phyloP scores from a whole-genome alignment of 345 rosid genomes.

The Rhodamnia rubescens region DNA sequence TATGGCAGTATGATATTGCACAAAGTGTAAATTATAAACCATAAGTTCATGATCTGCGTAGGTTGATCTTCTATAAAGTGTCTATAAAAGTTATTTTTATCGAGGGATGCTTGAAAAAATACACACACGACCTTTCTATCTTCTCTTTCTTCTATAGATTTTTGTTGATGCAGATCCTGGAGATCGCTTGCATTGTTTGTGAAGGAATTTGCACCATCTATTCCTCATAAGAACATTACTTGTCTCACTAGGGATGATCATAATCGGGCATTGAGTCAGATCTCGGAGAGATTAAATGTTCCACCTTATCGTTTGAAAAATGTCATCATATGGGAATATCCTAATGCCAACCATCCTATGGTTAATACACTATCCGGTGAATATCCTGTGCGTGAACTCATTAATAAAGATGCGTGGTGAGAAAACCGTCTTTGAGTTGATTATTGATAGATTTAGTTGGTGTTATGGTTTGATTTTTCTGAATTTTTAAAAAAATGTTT shows the following conservation, averaged over 20 bases:
- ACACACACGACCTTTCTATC: neutral
- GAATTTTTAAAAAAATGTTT: neutral
- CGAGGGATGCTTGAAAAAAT: neutral
- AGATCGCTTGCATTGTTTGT: too few species aligned
- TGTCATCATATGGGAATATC: too few species aligned
- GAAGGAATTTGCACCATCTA: too few species aligned
- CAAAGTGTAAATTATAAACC: neutral
- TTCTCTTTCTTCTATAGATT: conserved; percentile 33
- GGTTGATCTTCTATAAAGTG: neutral
- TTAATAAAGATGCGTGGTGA: too few species aligned
- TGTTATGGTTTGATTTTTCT: neutral
- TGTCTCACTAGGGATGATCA: conserved; percentile 88
- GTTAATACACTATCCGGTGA: too few species aligned
- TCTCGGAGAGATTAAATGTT: conserved; percentile 75
- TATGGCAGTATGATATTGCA: neutral
- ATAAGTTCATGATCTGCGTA: neutral
- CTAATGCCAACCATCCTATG: too few species aligned
- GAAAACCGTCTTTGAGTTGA: neutral
- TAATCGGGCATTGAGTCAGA: conserved; percentile 92
- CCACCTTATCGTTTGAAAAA: too few species aligned
- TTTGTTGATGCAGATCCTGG: too few species aligned
- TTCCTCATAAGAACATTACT: too few species aligned
- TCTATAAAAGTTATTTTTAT: neutral
- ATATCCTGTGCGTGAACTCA: too few species aligned
- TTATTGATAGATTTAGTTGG: neutral